Evolutionary conservation across 2,329 filamentous ascomycete genomes (phyloP).

Genomic region (Alternaria panax): DNA sequence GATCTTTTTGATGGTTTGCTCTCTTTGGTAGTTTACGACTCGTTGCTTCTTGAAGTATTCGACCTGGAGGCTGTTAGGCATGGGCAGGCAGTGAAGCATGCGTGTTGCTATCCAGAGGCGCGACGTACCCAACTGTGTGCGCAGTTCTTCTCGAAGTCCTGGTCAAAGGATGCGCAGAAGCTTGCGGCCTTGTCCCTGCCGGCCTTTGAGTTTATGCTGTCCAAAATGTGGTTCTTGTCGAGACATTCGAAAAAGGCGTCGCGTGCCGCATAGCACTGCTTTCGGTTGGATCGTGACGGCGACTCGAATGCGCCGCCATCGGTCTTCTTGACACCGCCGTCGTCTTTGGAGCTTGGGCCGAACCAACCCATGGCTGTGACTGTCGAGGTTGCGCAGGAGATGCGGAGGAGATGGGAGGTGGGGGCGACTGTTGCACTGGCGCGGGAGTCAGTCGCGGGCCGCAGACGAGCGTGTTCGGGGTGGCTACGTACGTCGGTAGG

Average conservation of each 20-base stretch:
- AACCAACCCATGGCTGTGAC: conserved; percentile 61
- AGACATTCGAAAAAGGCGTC: conserved; percentile 90
- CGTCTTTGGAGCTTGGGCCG: conserved; percentile 51
- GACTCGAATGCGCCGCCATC: conserved; percentile 69
- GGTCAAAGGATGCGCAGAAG: conserved; percentile 67
- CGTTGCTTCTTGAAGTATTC: conserved; percentile 98
- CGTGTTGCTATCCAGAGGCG: neutral
- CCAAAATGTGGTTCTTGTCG: conserved; percentile 80
- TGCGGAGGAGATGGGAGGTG: conserved; percentile 13
- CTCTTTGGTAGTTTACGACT: conserved; percentile 89
- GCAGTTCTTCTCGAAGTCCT: conserved; percentile 82
- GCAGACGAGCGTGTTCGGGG: too few species aligned
- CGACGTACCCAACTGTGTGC: conserved; percentile 84
- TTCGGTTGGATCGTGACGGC: conserved; percentile 82
- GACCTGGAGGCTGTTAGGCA: conserved; percentile 63
- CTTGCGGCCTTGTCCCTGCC: conserved; percentile 58
- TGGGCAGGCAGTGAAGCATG: neutral
- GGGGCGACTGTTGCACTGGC: conserved; percentile 9
- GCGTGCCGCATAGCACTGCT: conserved; percentile 86
- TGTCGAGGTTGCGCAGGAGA: conserved; percentile 18
- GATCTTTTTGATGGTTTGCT: conserved; percentile 64
- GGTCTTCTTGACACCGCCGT: conserved; percentile 51
- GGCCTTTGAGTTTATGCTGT: conserved; percentile 68
- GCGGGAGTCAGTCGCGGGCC: conserved; percentile 7
- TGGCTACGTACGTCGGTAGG: neutral